These are phyloP conservation scores for Gomphus sp. DNA, from an alignment of 1,284 basidiomycete genomes.

Conservation along the genomic window DNA sequence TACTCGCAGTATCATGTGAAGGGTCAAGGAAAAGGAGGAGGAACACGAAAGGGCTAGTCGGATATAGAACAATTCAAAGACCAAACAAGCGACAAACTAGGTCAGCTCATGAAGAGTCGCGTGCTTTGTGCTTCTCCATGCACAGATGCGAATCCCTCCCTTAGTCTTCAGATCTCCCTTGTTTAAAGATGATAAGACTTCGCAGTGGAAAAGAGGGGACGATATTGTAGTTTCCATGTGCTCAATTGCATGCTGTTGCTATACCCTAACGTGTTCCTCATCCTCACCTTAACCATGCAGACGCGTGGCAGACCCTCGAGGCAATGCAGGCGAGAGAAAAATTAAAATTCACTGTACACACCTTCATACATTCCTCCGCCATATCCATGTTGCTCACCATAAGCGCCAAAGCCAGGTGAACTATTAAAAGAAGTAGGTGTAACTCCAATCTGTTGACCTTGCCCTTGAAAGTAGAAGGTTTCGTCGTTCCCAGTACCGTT, in stretches of 20 bases:
- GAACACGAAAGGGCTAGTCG: conserved; percentile 5
- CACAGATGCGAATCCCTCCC: neutral
- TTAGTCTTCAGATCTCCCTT: neutral
- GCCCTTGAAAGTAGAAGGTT: conserved; percentile 17
- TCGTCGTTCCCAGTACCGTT: conserved; percentile 60
- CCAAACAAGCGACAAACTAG: neutral
- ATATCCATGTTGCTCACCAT: conserved; percentile 8
- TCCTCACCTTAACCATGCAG: conserved; percentile 11
- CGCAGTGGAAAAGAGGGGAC: neutral
- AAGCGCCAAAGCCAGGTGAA: neutral
- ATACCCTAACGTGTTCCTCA: conserved; percentile 7
- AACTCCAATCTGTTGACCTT: conserved; percentile 9
- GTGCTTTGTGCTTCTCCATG: neutral
- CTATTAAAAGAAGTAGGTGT: conserved; percentile 5
- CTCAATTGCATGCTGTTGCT: neutral
- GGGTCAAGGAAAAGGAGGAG: conserved; percentile 11
- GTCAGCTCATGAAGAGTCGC: neutral
- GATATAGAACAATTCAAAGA: neutral
- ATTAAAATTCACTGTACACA: conserved; percentile 9
- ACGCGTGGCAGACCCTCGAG: conserved; percentile 12
- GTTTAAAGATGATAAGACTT: neutral
- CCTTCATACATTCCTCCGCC: conserved; percentile 11
- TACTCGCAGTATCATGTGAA: neutral
- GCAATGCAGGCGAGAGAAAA: neutral
- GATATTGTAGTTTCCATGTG: neutral